A percentile compares a stretch with the other conserved stretches of the same genome.
phyloP scores from a whole-genome alignment of 164 flowering plant genomes.

The Litsea cubeba region DNA sequence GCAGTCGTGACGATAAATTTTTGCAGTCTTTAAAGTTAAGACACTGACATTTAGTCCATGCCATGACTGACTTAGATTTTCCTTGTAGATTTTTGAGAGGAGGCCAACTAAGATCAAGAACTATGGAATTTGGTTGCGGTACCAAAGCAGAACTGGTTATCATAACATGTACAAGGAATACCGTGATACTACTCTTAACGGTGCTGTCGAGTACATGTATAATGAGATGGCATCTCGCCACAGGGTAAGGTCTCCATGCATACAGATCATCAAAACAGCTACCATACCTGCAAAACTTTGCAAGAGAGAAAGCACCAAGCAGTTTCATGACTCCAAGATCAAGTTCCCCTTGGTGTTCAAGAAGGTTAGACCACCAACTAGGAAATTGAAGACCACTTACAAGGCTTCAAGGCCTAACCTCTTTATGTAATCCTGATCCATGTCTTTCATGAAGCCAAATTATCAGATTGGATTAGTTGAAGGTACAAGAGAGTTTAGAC shows the following conservation, averaged over 20 bases:
- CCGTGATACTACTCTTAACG: conserved; percentile 25
- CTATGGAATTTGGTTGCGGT: conserved; percentile 27
- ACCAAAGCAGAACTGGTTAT: conserved; percentile 29
- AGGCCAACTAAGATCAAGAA: conserved; percentile 22
- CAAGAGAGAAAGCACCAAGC: conserved; percentile 25
- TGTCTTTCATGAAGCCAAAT: neutral
- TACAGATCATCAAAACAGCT: conserved; percentile 26
- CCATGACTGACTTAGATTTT: neutral
- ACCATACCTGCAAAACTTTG: conserved; percentile 22
- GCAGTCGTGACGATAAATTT: neutral
- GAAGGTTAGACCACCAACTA: conserved; percentile 27
- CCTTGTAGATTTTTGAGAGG: conserved; percentile 23
- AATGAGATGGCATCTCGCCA: conserved; percentile 31
- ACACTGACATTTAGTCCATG: neutral
- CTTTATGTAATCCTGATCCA: conserved; percentile 12
- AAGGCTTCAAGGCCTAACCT: conserved; percentile 29
- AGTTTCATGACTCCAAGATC: conserved; percentile 24
- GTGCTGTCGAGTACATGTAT: conserved; percentile 27
- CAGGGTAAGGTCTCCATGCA: conserved; percentile 26
- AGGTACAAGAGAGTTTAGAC: neutral
- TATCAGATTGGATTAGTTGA: neutral
- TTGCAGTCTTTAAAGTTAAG: neutral
- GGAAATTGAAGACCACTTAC: conserved; percentile 26
- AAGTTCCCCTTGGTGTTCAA: conserved; percentile 24
- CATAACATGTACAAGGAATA: conserved; percentile 31